Evolutionary conservation across 176 grass and related monocot species (phyloP), one percentile per base, ranked within the genome.

Genomic region (Triticum timopheevii): DNA sequence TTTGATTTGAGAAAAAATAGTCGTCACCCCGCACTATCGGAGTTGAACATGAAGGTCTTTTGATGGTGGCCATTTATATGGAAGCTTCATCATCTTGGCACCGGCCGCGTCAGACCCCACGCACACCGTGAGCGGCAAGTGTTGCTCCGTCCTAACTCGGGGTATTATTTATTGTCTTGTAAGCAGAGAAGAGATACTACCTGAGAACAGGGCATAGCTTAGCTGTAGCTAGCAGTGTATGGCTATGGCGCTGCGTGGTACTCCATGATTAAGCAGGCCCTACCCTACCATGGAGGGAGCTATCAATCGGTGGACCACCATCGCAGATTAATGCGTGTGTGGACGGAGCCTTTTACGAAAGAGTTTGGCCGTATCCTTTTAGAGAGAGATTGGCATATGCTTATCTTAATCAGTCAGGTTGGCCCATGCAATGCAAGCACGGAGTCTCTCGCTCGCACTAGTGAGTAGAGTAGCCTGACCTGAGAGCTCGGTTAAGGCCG

Each of bases 41-140:
- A 19, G 56, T 17, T 56, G 65, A 38, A 72, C 0, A 39, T 8
- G 45, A 15, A 63, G 17, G 8, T 36, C 30, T 6, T 65, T 45
- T 7, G 73, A 52, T 50, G 83, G 49, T 76, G 39, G 13, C 40
- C 70, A 64, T 8, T 61, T 69, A 12, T 8, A 36, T 23, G 58
- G 27, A 49, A 52, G 16, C 64, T 64, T 85, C 83, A 28, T 85
- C 22, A 24, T 66, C 83, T 52, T 66, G 83, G 25, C 12, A 2
- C 59, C 82, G 13, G 25, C 19, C 25, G 17, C 28, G 44, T 52
- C 65, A 52, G 80, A 16, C 54, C 50, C 82, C 69, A 62, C 68
- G 19, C 82, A n/a, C 69, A 65, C 71, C 71, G 54, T 76, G 27
- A 84, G 34, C 70, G 38, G 20, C 56, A 64, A 75, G 82, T n/a